These are phyloP conservation scores for Hanseniaspora uvarum DNA, from an alignment of 1,139 yeast genomes.

Conservation along the genomic window DNA sequence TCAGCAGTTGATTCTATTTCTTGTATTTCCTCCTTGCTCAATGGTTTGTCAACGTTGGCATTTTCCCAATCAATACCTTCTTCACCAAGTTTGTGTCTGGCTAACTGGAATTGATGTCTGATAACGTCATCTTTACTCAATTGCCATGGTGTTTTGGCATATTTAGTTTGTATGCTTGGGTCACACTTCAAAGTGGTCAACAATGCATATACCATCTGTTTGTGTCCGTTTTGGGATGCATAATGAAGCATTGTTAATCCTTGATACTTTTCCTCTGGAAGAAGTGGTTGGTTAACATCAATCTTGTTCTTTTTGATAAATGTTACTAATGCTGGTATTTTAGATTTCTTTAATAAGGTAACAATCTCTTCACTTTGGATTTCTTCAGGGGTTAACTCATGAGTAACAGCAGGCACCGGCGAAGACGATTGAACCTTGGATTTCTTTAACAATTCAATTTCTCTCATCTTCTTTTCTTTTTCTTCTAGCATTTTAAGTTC, in stretches of 20 bases:
- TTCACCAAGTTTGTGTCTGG: constrained; percentile 62
- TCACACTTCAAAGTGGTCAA: constrained; percentile 59
- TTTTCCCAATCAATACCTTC: constrained; percentile 54
- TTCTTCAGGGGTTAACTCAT: constrained; percentile 33
- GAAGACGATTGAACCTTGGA: constrained; percentile 22
- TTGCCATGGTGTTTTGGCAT: constrained; percentile 59
- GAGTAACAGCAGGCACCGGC: constrained; percentile 20
- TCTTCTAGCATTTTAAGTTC: constrained; percentile 18
- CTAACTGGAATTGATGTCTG: constrained; percentile 54
- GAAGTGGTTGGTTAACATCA: constrained; percentile 41
- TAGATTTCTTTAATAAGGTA: constrained; percentile 55
- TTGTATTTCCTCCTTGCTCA: constrained; percentile 54
- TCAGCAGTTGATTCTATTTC: constrained; percentile 38
- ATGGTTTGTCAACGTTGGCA: constrained; percentile 58
- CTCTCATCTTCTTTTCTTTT: constrained; percentile 23
- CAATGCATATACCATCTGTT: constrained; percentile 58
- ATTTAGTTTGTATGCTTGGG: constrained; percentile 46
- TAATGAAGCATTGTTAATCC: constrained; percentile 62
- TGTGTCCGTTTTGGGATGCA: constrained; percentile 59
- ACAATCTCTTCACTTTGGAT: constrained; percentile 50
- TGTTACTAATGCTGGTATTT: constrained; percentile 62
- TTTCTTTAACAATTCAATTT: constrained; percentile 26
- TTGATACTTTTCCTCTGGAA: constrained; percentile 44
- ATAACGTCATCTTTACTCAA: constrained; percentile 39
- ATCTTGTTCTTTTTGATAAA: constrained; percentile 53